Evolutionary conservation across 1,284 basidiomycete species (phyloP).

Genomic region (Phlebopus sp.): DNA sequence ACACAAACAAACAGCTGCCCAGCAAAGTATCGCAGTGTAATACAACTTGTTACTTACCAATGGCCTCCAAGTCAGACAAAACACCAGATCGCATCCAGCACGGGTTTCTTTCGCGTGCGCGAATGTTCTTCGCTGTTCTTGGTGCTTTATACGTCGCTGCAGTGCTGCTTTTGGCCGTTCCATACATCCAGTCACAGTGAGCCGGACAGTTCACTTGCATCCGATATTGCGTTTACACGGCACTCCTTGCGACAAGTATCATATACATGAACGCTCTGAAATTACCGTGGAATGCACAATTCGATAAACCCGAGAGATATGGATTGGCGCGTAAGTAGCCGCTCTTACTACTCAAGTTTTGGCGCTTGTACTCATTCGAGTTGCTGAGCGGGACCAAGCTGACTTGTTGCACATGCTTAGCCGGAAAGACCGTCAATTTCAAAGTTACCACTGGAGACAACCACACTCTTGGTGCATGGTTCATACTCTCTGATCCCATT

Average conservation of each 20-base stretch:
- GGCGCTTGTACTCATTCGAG: background rate
- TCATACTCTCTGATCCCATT: conserved; percentile 71
- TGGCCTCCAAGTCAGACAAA: conserved; percentile 11
- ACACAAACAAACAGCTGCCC: no score
- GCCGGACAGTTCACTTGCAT: conserved; percentile 29
- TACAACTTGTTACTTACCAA: background rate
- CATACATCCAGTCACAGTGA: conserved; percentile 74
- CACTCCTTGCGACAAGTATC: conserved; percentile 34
- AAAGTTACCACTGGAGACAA: conserved; percentile 74
- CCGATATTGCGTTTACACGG: conserved; percentile 10
- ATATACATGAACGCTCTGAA: conserved; percentile 69
- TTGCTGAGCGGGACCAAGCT: conserved; percentile 3
- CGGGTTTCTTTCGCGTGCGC: conserved; percentile 33
- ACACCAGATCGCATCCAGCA: conserved; percentile 3
- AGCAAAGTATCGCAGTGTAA: no score
- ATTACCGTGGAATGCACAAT: conserved; percentile 64
- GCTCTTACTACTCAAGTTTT: background rate
- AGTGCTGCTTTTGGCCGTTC: conserved; percentile 55
- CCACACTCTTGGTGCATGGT: conserved; percentile 84
- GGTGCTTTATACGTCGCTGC: conserved; percentile 54
- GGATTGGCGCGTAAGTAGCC: conserved; percentile 74
- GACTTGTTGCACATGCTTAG: conserved; percentile 34
- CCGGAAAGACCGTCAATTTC: conserved; percentile 78
- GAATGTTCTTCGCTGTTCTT: conserved; percentile 36
- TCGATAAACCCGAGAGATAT: conserved; percentile 68